These are phyloP conservation scores for Pyrrhoderma noxium DNA, from an alignment of 1,284 basidiomycete genomes.

Conservation along the genomic window DNA sequence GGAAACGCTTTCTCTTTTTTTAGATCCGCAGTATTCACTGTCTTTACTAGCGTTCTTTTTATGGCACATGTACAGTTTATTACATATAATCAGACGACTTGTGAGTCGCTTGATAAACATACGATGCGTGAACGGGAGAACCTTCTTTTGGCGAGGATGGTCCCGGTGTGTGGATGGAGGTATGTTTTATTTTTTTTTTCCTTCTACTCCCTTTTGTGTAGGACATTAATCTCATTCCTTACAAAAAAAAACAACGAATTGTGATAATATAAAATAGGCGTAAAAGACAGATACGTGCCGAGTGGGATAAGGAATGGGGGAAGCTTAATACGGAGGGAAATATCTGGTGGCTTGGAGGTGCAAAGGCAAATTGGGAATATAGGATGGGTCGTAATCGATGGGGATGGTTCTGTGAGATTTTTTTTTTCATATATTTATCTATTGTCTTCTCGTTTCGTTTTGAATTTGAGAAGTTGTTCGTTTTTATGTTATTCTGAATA, in stretches of 20 bases:
- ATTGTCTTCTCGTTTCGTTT: no score
- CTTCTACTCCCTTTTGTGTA: background rate
- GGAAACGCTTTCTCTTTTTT: slow-evolving; percentile 1
- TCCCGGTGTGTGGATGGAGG: slow-evolving; percentile 44
- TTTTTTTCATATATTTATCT: no score
- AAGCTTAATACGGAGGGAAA: slow-evolving; percentile 65
- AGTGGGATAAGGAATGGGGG: slow-evolving; percentile 79
- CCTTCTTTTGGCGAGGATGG: slow-evolving; percentile 37
- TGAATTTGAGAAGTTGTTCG: no score
- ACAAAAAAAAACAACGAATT: background rate
- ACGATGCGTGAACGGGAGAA: slow-evolving; percentile 58
- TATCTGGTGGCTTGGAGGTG: slow-evolving; percentile 76
- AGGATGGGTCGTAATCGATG: slow-evolving; percentile 62
- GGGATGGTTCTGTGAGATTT: slow-evolving; percentile 68
- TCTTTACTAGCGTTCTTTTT: slow-evolving; percentile 61
- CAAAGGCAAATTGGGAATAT: slow-evolving; percentile 57
- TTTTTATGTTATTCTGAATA: background rate
- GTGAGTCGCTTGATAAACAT: slow-evolving; percentile 60
- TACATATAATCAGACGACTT: slow-evolving; percentile 63
- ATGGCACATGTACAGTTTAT: slow-evolving; percentile 59
- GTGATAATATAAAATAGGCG: slow-evolving; percentile 28
- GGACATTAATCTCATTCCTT: no score
- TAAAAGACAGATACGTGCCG: slow-evolving; percentile 36
- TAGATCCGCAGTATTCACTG: slow-evolving; percentile 55
- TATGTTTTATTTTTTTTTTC: slow-evolving; percentile 27